A percentile compares a stretch with the other conserved stretches of the same genome.
phyloP scores from a whole-genome alignment of 495 filamentous ascomycete species.

The Aspergillus campestris region DNA sequence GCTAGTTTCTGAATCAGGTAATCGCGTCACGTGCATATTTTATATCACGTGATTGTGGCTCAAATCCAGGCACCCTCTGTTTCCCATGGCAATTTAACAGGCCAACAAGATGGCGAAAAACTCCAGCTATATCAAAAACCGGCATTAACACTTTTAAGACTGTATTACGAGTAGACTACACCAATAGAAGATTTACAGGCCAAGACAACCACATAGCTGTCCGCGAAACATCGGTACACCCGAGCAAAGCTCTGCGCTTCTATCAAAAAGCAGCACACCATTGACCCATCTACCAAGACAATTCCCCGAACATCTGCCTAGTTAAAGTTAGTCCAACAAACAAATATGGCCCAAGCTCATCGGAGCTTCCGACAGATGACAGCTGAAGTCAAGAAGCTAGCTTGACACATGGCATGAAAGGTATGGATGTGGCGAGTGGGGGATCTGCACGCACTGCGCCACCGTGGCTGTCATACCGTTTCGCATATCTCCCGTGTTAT shows the following conservation, averaged over 20 bases:
- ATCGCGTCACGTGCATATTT: background rate
- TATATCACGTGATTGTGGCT: too few species aligned
- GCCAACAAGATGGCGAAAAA: too few species aligned
- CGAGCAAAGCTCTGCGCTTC: background rate
- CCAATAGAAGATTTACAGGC: background rate
- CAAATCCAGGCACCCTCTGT: too few species aligned
- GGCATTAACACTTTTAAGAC: too few species aligned
- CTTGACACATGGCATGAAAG: slow-evolving; percentile 8
- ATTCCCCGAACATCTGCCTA: too few species aligned
- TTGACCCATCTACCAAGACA: too few species aligned
- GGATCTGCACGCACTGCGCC: slow-evolving; percentile 6
- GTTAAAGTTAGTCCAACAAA: too few species aligned
- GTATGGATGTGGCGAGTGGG: slow-evolving; percentile 10
- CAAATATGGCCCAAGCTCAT: background rate
- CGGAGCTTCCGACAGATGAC: slow-evolving; percentile 7
- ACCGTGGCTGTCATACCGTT: background rate
- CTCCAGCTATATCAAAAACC: too few species aligned
- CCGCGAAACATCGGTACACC: background rate
- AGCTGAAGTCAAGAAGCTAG: slow-evolving; percentile 7
- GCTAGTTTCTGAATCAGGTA: slow-evolving; percentile 1
- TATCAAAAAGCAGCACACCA: background rate
- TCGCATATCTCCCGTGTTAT: slow-evolving; percentile 1
- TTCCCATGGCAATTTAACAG: too few species aligned
- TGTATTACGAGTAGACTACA: too few species aligned
- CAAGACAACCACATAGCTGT: background rate